Base-by-base conservation (phyloP, 208 protist genomes). In the Phytomonas francai region DNA sequence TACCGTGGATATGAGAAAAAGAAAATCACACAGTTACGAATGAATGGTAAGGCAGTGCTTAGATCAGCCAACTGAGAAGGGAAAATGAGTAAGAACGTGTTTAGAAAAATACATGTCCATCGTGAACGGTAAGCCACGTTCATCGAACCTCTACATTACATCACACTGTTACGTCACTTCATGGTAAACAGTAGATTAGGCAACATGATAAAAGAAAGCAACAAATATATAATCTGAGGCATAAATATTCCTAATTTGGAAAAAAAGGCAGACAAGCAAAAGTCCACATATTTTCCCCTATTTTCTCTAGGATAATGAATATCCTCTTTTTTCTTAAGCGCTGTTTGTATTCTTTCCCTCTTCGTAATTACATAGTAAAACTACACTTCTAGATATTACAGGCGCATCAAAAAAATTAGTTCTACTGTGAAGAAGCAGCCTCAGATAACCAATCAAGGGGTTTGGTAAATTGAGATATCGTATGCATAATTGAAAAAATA, bases 181-280 rank as follows among this genome's bases (percentile, higher is more conserved):
- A 22, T 45, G 12, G 39, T 45, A 16, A 45, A 45, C 8, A 45
- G 39, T 45, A 45, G 9, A 45, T 45, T 14, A 45, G 19, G 19
- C 39, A 45, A 45, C 39, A 45, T 45, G 19, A 11, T 45, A 45
- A 45, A 11, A 45, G 19, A 45, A 45, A 45, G 0, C 19, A 45
- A 45, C 39, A 7, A 45, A 30, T 67, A 60, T 72, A 54, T 67
- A 60, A 45, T 39, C 65, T 59, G 60, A 72, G 36, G 36, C 0
- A 67, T 67, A 59, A 67, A 45, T 71, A 34, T 70, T 32, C 34
- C 39, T 45, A 45, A 45, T 14, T 45, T 16, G 28, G 25, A 27
- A 63, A n/a, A 22, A 29, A 34, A 32, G 57, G 59, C 25, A 78
- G 62, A 67, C 74, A 45, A 57, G 63, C 57, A 66, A 14, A 36